Conservation (phyloP, 2,329 filamentous ascomycete genomes). For the Aplosporella prunicola region DNA sequence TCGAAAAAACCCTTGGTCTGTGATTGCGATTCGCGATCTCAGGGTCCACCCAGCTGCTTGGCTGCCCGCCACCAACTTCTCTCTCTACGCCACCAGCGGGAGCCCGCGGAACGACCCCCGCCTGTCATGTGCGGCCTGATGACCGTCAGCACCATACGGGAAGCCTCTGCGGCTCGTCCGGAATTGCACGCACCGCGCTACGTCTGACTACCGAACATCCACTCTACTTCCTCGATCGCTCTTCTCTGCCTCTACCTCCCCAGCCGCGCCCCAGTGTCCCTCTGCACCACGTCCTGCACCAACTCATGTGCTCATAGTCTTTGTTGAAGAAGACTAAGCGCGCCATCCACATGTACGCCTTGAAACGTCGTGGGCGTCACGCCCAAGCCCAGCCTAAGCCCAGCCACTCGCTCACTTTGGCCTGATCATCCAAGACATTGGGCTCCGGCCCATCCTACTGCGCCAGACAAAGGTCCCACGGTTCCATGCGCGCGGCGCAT, state of each 20-base stretch:
- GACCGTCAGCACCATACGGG: too few species aligned
- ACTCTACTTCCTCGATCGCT: not conserved
- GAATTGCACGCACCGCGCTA: too few species aligned
- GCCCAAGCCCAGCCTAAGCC: too few species aligned
- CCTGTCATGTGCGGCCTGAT: too few species aligned
- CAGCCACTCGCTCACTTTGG: constrained; percentile 37
- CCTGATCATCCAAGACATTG: constrained; percentile 24
- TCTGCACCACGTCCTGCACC: constrained; percentile 85
- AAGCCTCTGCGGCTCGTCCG: too few species aligned
- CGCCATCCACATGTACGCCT: constrained; percentile 89
- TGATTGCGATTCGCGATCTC: too few species aligned
- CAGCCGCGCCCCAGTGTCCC: constrained; percentile 72
- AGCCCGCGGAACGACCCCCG: too few species aligned
- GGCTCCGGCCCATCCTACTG: constrained; percentile 67
- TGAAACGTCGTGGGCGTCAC: constrained; percentile 87
- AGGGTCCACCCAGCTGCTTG: too few species aligned
- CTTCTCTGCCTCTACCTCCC: constrained; percentile 34
- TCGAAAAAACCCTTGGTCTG: too few species aligned
- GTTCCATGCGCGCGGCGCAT: constrained; percentile 89
- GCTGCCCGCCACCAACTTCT: too few species aligned
- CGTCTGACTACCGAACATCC: too few species aligned
- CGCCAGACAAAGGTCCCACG: constrained; percentile 79
- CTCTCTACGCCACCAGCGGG: too few species aligned
- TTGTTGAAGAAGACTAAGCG: constrained; percentile 65
- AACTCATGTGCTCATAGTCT: constrained; percentile 79